Conservation (phyloP, 1,139 yeast species). For the Saccharomyces uvarum region DNA sequence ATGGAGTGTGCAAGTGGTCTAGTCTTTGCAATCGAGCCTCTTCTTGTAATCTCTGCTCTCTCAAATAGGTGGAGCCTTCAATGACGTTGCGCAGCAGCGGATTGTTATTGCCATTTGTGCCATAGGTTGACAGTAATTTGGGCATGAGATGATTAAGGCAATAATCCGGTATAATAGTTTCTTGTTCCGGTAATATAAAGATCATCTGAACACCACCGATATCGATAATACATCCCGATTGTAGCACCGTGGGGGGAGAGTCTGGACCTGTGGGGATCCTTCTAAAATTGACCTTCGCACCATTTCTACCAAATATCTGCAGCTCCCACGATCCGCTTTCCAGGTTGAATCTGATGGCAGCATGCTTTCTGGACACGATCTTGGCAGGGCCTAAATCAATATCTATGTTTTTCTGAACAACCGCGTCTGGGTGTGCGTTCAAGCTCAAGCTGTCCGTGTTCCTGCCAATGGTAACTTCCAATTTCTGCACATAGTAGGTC, state of each 20-base stretch:
- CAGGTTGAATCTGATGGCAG: slow-evolving; percentile 69
- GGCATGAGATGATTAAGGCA: slow-evolving; percentile 38
- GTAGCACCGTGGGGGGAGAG: slow-evolving; percentile 47
- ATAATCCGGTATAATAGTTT: slow-evolving; percentile 52
- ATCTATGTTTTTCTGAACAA: slow-evolving; percentile 41
- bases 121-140: slow-evolving; percentile 24
- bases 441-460: slow-evolving; percentile 47
- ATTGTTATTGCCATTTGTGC: slow-evolving; percentile 15
- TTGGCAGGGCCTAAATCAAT: slow-evolving; percentile 95
- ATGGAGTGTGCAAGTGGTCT: background rate
- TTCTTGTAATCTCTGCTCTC: slow-evolving; percentile 7
- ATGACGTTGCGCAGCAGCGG: slow-evolving; percentile 17
- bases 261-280: slow-evolving; percentile 40
- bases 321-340: slow-evolving; percentile 79
- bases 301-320: slow-evolving; percentile 78
- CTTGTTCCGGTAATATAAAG: slow-evolving; percentile 87
- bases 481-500: slow-evolving; percentile 80
- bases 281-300: slow-evolving; percentile 76
- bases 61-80: slow-evolving; percentile 15
- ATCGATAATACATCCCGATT: slow-evolving; percentile 81
- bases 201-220: slow-evolving; percentile 98
- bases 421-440: slow-evolving; percentile 2
- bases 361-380: slow-evolving; percentile 88
- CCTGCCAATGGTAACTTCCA: slow-evolving; percentile 72
- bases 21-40: background rate